phyloP scores from a whole-genome alignment of 352 stramenopile species.

The Phytophthora lateralis region DNA sequence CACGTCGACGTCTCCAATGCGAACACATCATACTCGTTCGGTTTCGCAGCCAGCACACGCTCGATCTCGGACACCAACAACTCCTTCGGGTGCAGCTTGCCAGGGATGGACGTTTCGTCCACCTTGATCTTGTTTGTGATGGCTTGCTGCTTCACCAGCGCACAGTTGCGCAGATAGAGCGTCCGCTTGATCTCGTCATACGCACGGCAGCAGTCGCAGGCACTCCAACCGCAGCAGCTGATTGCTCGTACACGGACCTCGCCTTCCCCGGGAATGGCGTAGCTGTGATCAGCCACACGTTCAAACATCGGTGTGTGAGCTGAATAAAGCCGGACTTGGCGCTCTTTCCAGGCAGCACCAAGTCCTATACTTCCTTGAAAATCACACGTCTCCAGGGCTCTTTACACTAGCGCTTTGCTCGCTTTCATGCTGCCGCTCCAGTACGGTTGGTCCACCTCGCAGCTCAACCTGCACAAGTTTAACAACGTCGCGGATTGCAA shows the following conservation, averaged over 20 bases:
- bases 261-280: constrained; percentile 83
- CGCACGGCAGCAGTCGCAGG: constrained; percentile 60
- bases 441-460: constrained; percentile 50
- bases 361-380: constrained; percentile 89
- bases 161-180: constrained; percentile 86
- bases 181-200: constrained; percentile 91
- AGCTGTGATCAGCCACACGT: constrained; percentile 88
- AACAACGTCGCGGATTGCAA: constrained; percentile 45
- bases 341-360: constrained; percentile 73
- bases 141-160: constrained; percentile 79
- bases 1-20: constrained; percentile 51
- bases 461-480: constrained; percentile 53
- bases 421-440: constrained; percentile 44
- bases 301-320: constrained; percentile 70
- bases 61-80: constrained; percentile 80
- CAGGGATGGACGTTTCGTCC: constrained; percentile 72
- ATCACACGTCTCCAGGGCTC: constrained; percentile 78
- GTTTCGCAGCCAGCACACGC: constrained; percentile 47
- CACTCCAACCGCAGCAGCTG: constrained; percentile 85
- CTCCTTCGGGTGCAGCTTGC: constrained; percentile 73
- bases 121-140: constrained; percentile 82
- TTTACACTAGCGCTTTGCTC: constrained; percentile 42
- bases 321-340: constrained; percentile 87
- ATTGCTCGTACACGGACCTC: constrained; percentile 88
- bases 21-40: constrained; percentile 42